These are phyloP conservation scores for Cicer yamashitae DNA, from an alignment of 306 rosid species.

Conservation along the genomic window DNA sequence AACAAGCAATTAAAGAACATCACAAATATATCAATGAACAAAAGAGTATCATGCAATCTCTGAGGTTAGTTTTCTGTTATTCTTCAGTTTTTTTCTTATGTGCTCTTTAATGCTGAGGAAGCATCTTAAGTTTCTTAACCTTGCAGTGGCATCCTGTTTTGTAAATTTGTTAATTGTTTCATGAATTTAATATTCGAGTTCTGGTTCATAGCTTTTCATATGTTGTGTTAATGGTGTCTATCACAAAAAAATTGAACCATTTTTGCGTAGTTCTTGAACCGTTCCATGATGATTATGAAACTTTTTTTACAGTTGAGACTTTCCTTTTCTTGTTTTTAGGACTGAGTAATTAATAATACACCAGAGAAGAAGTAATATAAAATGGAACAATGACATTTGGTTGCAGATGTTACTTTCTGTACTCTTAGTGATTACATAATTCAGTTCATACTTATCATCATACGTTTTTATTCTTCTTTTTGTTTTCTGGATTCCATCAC, in stretches of 20 bases:
- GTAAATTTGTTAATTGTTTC: slow-evolving; percentile 21
- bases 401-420: slow-evolving; percentile 31
- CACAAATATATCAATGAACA: slow-evolving; percentile 72
- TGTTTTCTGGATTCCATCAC: slow-evolving; percentile 27
- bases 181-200: slow-evolving; percentile 29
- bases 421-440: slow-evolving; percentile 6
- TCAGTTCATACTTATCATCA: slow-evolving; percentile 5
- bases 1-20: slow-evolving; percentile 67
- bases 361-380: slow-evolving; percentile 18
- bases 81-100: slow-evolving; percentile 5
- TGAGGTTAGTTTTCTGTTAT: slow-evolving; percentile 68
- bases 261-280: slow-evolving; percentile 21
- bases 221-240: slow-evolving; percentile 8
- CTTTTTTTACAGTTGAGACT: slow-evolving; percentile 27
- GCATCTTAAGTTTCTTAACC: slow-evolving; percentile 31
- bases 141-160: slow-evolving; percentile 12
- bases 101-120: background rate
- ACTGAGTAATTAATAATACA: slow-evolving; percentile 4
- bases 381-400: slow-evolving; percentile 1
- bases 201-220: slow-evolving; percentile 1
- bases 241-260: background rate
- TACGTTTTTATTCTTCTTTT: slow-evolving; percentile 22
- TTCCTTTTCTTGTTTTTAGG: slow-evolving; percentile 35
- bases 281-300: slow-evolving; percentile 12
- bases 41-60: slow-evolving; percentile 91